A percentile compares a stretch with the other conserved stretches of the same genome.
Conservation (phyloP, 495 filamentous ascomycete genomes). For the Xylaria scruposa region DNA sequence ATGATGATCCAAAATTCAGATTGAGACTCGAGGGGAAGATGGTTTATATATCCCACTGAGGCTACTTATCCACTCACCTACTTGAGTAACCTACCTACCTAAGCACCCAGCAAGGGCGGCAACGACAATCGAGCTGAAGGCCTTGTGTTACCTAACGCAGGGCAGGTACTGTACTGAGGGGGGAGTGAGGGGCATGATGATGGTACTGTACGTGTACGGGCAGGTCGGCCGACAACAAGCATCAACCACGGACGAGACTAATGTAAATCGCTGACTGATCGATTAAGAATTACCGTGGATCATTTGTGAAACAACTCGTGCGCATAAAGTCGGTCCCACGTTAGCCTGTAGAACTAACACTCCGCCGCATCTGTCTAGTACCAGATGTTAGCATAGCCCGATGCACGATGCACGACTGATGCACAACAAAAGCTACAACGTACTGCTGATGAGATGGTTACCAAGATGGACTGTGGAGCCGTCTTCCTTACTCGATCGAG, state of each 20-base stretch:
- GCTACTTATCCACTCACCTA: neutral
- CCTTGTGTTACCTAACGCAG: neutral
- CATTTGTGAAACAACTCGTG: neutral
- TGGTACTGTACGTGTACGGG: no score
- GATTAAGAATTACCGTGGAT: constrained; percentile 11
- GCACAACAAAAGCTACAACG: neutral
- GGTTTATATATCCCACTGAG: constrained; percentile 9
- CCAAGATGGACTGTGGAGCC: neutral
- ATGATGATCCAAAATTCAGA: neutral
- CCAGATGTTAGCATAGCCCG: neutral
- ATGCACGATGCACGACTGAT: neutral
- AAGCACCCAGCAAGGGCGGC: neutral
- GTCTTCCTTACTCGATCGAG: neutral
- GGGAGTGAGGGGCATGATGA: constrained; percentile 8
- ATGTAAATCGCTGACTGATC: constrained; percentile 24
- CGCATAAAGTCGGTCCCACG: neutral
- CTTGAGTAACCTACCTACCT: no score
- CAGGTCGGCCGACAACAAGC: neutral
- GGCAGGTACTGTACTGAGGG: constrained; percentile 6
- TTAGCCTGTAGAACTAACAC: constrained; percentile 1
- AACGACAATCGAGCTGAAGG: neutral
- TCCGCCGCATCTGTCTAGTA: neutral
- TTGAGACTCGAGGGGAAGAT: neutral
- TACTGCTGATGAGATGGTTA: constrained; percentile 4
- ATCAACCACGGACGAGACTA: neutral